Conservation (phyloP, 2,329 filamentous ascomycete genomes). For the Aspergillus ruber region DNA sequence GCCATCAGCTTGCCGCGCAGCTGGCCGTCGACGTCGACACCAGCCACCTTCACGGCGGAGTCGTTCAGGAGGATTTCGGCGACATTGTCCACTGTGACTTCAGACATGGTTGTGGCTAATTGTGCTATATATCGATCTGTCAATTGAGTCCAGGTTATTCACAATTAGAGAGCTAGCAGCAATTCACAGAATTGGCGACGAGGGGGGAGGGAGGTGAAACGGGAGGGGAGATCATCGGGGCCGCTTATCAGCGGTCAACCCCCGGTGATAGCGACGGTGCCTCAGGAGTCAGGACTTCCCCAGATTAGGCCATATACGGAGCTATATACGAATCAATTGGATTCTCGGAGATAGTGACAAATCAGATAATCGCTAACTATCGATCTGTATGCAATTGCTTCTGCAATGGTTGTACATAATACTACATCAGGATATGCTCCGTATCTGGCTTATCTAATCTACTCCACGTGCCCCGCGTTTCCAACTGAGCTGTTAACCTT, state of each 20-base stretch:
- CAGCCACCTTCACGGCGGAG: constrained; percentile 76
- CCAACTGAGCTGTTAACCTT: neutral
- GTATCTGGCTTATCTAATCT: neutral
- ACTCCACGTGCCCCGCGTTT: neutral
- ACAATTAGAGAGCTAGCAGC: neutral
- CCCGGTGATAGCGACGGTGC: neutral
- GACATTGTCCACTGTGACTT: constrained; percentile 56
- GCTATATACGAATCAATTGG: no score
- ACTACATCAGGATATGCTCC: no score
- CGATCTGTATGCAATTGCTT: neutral
- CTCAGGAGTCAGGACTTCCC: neutral
- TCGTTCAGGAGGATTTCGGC: constrained; percentile 63
- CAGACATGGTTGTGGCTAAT: constrained; percentile 1
- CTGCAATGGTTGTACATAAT: no score
- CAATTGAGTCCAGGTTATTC: no score
- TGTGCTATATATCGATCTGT: no score
- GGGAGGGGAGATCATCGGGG: neutral
- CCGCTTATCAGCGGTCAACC: neutral
- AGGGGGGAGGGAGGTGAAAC: neutral
- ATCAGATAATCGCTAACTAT: neutral
- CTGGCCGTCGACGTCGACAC: constrained; percentile 79
- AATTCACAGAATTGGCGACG: neutral
- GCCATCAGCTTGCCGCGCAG: constrained; percentile 85
- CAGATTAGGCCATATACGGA: no score
- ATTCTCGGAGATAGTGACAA: neutral